Conservation (phyloP, 2,329 filamentous ascomycete genomes). For the Neoarthrinium moseri region DNA sequence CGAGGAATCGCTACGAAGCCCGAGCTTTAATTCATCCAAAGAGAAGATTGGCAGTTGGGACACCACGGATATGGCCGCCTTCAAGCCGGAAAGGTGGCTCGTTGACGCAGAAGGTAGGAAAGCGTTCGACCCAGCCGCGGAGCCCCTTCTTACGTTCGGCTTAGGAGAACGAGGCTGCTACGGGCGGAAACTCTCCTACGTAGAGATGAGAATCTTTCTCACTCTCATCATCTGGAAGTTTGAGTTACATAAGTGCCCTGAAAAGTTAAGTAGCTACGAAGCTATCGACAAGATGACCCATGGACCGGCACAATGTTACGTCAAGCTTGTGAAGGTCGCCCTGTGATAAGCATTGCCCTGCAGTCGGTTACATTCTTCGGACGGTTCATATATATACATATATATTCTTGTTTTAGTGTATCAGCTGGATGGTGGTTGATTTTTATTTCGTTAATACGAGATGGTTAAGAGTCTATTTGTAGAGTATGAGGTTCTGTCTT, state of each 20-base stretch:
- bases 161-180: slow-evolving; percentile 17
- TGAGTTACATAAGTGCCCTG: slow-evolving; percentile 12
- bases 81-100: slow-evolving; percentile 20
- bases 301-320: too few relatives aligned
- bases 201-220: slow-evolving; percentile 17
- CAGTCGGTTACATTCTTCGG: too few relatives aligned
- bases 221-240: slow-evolving; percentile 17
- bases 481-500: too few relatives aligned
- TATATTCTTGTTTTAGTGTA: too few relatives aligned
- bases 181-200: slow-evolving; percentile 14
- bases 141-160: slow-evolving; percentile 17
- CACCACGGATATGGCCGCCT: slow-evolving; percentile 12
- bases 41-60: slow-evolving; percentile 15
- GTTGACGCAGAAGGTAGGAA: slow-evolving; percentile 1
- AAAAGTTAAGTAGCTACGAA: slow-evolving; percentile 20
- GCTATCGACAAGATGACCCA: too few relatives aligned
- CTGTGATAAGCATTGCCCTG: too few relatives aligned
- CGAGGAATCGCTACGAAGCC: slow-evolving; percentile 11
- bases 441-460: too few relatives aligned
- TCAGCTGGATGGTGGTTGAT: too few relatives aligned
- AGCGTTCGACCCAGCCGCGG: slow-evolving; percentile 13
- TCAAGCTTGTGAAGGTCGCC: too few relatives aligned
- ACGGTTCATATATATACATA: too few relatives aligned
- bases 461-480: too few relatives aligned
- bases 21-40: slow-evolving; percentile 7